Evolutionary conservation across 441 rosid species (phyloP), one percentile per base, ranked within the genome.

Genomic region (Gossypium aridum): DNA sequence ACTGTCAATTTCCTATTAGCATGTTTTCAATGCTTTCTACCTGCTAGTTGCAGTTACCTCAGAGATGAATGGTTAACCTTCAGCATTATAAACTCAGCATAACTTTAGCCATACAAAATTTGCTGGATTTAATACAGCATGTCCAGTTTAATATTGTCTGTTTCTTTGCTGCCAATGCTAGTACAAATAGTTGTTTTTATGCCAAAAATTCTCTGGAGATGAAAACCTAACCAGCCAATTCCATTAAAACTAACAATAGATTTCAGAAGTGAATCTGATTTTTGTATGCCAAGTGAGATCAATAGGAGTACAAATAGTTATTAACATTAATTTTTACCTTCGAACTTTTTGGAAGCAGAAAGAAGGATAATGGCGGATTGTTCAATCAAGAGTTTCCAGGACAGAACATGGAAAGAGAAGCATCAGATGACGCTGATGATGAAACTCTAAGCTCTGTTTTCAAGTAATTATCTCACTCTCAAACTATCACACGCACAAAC

Each of bases 361-460:
- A 69, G 25, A 82, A 82, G 78, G 75, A 67, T 22, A 49, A 53
- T 16, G 45, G 25, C 12, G 60, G 60, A 70, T 77, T 69, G 45
- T 28, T 61, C 56, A 43, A 12, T 23, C 65, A 72, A 65, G 78
- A 71, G 54, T 69, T 53, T 13, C 19, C 59, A 47, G 73, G 45
- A 16, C 78, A 60, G 51, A 72, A 51, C 69, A 45, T 8, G 55
- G 77, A 79, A 61, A 67, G 61, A 47, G 72, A 64, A 16, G 22
- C 65, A 28, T 78, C 75, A 43, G 80, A 82, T 63, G 80, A 76
- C 75, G 75, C 84, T 23, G 84, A 83, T 65, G 84, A 83, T 47
- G 80, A 82, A 80, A 25, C 72, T 31, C 64, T 84, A 51, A 79
- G 78, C 74, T 74, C 83, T 47, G 72, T 82, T 77, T 79, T 87